Percentiles rank a stretch among this genome's conserved stretches.
Conservation (phyloP, 2,329 filamentous ascomycete species). For the Penicillium sp. region DNA sequence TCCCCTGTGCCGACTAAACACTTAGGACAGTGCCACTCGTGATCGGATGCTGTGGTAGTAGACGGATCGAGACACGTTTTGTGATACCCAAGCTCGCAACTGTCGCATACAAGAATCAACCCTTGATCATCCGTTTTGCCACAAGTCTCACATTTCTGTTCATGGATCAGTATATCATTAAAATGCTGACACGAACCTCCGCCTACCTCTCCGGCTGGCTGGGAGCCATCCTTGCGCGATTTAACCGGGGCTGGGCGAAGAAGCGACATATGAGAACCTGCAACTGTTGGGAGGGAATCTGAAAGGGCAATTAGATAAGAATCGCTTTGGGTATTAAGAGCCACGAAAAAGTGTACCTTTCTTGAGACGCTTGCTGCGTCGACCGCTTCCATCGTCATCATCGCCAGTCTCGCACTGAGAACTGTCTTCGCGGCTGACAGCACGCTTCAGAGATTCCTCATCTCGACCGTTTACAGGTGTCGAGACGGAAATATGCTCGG, state of each 20-base stretch:
- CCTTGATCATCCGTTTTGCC: conserved; percentile 65
- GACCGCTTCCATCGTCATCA: conserved; percentile 55
- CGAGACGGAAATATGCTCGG: conserved; percentile 54
- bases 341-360: conserved; percentile 52
- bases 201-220: conserved; percentile 51
- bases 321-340: conserved; percentile 1
- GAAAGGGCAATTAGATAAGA: conserved; percentile 2
- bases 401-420: conserved; percentile 44
- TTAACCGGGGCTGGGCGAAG: conserved; percentile 68
- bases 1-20: conserved; percentile 94
- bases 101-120: conserved; percentile 73
- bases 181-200: conserved; percentile 4
- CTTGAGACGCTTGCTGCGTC: conserved; percentile 85
- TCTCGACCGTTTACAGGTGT: conserved; percentile 47
- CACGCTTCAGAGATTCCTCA: conserved; percentile 62
- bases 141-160: conserved; percentile 74
- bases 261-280: conserved; percentile 92
- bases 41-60: conserved; percentile 64
- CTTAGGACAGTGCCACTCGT: conserved; percentile 91
- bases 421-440: conserved; percentile 53
- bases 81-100: conserved; percentile 83
- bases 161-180: conserved; percentile 23
- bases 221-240: conserved; percentile 46
- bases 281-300: conserved; percentile 62
- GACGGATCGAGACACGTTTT: conserved; percentile 81